Evolutionary conservation across 1,284 basidiomycete species (phyloP).

Genomic region (Cryptococcus neoformans): DNA sequence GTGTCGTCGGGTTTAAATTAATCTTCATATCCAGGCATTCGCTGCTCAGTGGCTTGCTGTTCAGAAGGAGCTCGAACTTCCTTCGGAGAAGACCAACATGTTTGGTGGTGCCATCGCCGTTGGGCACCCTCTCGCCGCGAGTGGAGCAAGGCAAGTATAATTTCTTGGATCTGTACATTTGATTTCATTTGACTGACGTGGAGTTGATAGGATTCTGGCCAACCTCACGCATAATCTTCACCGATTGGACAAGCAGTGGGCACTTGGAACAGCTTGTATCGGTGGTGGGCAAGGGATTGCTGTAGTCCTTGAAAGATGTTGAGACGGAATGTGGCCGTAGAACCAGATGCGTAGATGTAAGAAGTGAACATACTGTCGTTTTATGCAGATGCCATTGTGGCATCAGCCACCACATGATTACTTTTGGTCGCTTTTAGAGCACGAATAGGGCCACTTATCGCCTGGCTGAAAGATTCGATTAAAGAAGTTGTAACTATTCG

Average conservation of each 20-base stretch:
- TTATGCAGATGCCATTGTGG: no score
- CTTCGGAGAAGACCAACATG: slow-evolving; percentile 55
- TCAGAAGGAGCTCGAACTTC: slow-evolving; percentile 55
- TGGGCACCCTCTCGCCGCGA: slow-evolving; percentile 57
- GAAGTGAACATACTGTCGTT: no score
- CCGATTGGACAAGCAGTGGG: slow-evolving; percentile 55
- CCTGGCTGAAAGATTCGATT: no score
- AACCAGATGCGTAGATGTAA: no score
- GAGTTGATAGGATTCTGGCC: slow-evolving; percentile 47
- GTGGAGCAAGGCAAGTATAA: slow-evolving; percentile 50
- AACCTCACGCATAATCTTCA: slow-evolving; percentile 56
- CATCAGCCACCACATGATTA: no score
- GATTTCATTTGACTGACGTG: not conserved
- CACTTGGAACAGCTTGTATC: slow-evolving; percentile 57
- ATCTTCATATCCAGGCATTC: slow-evolving; percentile 47
- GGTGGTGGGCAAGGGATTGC: slow-evolving; percentile 50
- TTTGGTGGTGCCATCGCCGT: slow-evolving; percentile 54
- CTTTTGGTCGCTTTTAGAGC: no score
- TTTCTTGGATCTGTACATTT: not conserved
- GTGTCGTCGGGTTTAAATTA: not conserved
- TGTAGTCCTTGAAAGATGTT: slow-evolving; percentile 39
- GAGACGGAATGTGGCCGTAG: not conserved
- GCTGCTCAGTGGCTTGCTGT: slow-evolving; percentile 57
- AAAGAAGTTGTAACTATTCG: no score
- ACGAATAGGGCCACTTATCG: no score